Percentiles rank a stretch among this genome's conserved stretches.
phyloP scores from a whole-genome alignment of 805 yeast species.

The Pichia manshurica region DNA sequence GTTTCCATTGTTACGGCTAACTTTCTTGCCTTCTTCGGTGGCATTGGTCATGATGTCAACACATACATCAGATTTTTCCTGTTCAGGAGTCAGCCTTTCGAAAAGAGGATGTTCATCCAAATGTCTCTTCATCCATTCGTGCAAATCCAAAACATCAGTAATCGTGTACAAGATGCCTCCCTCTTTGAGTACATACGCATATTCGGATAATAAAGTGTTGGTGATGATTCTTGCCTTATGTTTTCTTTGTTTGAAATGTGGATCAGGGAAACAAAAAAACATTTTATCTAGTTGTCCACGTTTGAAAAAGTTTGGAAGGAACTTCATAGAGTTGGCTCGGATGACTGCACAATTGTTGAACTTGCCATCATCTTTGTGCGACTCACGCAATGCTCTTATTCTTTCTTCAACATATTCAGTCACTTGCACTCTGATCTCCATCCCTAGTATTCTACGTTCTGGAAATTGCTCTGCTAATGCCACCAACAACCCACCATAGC shows the following conservation, averaged over 20 bases:
- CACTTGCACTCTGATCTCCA: conserved; percentile 97
- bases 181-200: conserved; percentile 81
- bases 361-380: conserved; percentile 29
- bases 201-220: conserved; percentile 80
- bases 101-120: conserved; percentile 87
- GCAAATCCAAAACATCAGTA: conserved; percentile 91
- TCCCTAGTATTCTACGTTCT: conserved; percentile 72
- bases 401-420: conserved; percentile 96
- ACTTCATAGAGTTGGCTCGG: conserved; percentile 96
- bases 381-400: conserved; percentile 77
- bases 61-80: conserved; percentile 77
- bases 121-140: conserved; percentile 94
- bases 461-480: conserved; percentile 77
- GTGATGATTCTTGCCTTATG: conserved; percentile 97
- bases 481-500: conserved; percentile 87
- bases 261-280: conserved; percentile 99
- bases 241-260: conserved; percentile 94
- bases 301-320: conserved; percentile 85
- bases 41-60: conserved; percentile 82
- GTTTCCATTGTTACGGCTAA: conserved; percentile 79
- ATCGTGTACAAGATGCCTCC: conserved; percentile 91
- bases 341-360: conserved; percentile 86
- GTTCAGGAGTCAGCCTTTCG: conserved; percentile 68
- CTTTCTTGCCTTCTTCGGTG: conserved; percentile 99
- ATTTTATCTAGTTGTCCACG: conserved; percentile 81